A percentile compares a stretch with the other conserved stretches of the same genome.
These are phyloP conservation scores for Euphorbia peplus DNA, from an alignment of 345 rosid species.

Conservation along the genomic window DNA sequence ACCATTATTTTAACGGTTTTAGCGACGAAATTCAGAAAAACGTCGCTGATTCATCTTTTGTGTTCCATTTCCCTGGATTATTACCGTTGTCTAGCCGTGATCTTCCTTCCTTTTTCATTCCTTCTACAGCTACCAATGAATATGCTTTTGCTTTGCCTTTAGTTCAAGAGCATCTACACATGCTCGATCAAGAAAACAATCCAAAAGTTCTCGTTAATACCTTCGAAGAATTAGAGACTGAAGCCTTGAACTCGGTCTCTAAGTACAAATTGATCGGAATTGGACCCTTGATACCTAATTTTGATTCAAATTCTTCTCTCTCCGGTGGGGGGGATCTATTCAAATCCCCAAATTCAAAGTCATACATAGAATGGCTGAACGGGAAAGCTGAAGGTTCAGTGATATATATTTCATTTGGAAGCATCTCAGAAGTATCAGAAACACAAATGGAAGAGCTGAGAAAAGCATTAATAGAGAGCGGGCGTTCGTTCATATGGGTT, in stretches of 20 bases:
- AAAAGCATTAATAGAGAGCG: constrained; percentile 28
- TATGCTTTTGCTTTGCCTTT: constrained; percentile 11
- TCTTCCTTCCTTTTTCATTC: constrained; percentile 51
- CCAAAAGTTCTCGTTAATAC: constrained; percentile 56
- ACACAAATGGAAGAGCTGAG: constrained; percentile 47
- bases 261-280: constrained; percentile 31
- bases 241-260: constrained; percentile 35
- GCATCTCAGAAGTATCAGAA: constrained; percentile 33
- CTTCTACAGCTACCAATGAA: constrained; percentile 9
- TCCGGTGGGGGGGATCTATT: too few relatives aligned
- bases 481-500: constrained; percentile 56
- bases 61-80: constrained; percentile 44
- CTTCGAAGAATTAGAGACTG: constrained; percentile 53
- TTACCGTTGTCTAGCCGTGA: constrained; percentile 36
- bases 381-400: constrained; percentile 35
- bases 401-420: constrained; percentile 54
- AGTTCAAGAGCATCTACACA: constrained; percentile 36
- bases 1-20: constrained; percentile 48
- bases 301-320: too few relatives aligned
- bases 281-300: constrained; percentile 60
- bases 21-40: constrained; percentile 23
- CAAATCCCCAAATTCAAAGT: too few relatives aligned
- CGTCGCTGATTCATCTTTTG: constrained; percentile 11
- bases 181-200: constrained; percentile 32
- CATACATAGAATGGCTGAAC: constrained; percentile 42